Conservation (phyloP, 768 basidiomycete genomes). For the Termitomyces eurrhizus region DNA sequence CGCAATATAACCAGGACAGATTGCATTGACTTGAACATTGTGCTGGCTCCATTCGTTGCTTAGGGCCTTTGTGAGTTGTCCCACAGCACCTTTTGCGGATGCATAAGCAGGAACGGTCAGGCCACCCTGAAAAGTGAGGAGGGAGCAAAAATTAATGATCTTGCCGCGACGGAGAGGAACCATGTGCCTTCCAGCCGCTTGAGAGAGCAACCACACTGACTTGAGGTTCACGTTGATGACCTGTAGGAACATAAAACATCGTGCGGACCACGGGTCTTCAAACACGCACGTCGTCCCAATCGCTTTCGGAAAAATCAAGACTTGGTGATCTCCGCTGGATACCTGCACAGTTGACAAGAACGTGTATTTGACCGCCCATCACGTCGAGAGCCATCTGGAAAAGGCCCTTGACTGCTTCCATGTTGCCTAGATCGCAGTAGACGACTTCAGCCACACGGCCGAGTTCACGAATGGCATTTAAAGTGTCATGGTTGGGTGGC, state of each 20-base stretch:
- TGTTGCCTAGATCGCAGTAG: slow-evolving; percentile 38
- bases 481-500: slow-evolving; percentile 25
- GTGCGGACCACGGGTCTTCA: background rate
- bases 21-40: slow-evolving; percentile 85
- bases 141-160: slow-evolving; percentile 69
- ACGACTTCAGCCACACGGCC: slow-evolving; percentile 29
- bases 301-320: slow-evolving; percentile 58
- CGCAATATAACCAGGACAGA: slow-evolving; percentile 84
- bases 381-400: slow-evolving; percentile 38
- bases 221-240: slow-evolving; percentile 88
- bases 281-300: slow-evolving; percentile 61
- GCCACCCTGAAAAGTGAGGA: slow-evolving; percentile 62
- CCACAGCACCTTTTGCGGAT: slow-evolving; percentile 85
- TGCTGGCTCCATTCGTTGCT: slow-evolving; percentile 91
- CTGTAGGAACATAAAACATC: slow-evolving; percentile 29
- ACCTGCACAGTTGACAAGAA: slow-evolving; percentile 71
- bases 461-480: slow-evolving; percentile 29
- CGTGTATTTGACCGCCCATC: slow-evolving; percentile 42
- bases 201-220: slow-evolving; percentile 78
- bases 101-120: slow-evolving; percentile 87
- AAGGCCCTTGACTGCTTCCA: slow-evolving; percentile 34
- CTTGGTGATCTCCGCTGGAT: slow-evolving; percentile 56
- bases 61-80: slow-evolving; percentile 83
- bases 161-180: slow-evolving; percentile 62
- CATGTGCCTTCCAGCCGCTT: slow-evolving; percentile 90